Evolutionary conservation across 139 green algal genomes (phyloP).

Genomic region (Tetraselmis chui): DNA sequence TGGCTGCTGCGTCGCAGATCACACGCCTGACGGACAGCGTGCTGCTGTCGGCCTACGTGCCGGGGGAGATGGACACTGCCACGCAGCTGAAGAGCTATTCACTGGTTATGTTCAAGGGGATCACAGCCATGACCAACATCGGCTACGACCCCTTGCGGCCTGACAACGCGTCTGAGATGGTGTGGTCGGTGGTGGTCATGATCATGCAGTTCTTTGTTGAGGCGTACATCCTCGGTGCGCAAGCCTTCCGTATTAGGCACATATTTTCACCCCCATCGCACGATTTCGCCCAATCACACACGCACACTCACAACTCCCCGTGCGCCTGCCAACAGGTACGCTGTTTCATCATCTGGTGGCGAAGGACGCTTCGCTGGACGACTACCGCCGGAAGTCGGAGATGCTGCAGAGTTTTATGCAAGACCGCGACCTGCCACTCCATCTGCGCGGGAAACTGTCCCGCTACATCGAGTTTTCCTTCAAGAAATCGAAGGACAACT

Average conservation of each 20-base stretch:
- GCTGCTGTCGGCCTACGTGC: no score
- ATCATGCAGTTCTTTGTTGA: not conserved
- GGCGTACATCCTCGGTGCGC: not conserved
- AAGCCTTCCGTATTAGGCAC: no score
- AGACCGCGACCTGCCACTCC: constrained; percentile 12
- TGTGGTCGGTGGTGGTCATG: not conserved
- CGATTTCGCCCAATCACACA: no score
- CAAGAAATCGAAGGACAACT: constrained; percentile 21
- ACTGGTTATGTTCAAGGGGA: not conserved
- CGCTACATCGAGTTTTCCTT: constrained; percentile 34
- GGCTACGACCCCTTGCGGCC: not conserved
- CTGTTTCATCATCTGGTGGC: constrained; percentile 39
- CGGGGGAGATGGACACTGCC: no score
- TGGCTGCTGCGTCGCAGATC: no score
- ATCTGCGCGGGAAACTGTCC: constrained; percentile 16
- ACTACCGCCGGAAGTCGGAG: constrained; percentile 15
- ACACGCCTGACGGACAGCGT: no score
- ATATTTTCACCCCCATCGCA: no score
- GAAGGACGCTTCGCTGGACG: constrained; percentile 29
- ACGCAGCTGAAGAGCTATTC: no score
- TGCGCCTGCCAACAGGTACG: no score
- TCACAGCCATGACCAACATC: not conserved
- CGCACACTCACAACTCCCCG: no score
- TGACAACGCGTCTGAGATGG: not conserved
- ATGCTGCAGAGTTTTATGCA: constrained; percentile 19